Conservation (phyloP, 225 moss, liverwort and hornwort species). For the Neckera pumila region DNA sequence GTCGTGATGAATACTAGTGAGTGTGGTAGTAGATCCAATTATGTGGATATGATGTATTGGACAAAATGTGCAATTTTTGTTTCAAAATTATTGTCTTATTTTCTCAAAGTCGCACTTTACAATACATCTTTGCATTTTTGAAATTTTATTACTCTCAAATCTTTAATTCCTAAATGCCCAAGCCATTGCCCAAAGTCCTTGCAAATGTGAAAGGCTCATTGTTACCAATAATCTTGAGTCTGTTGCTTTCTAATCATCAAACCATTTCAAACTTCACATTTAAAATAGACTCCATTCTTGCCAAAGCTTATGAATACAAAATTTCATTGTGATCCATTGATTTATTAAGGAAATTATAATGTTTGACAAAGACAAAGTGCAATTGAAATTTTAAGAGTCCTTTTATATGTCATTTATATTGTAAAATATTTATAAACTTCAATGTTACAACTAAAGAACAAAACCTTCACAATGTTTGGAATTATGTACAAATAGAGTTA, state of each 20-base stretch:
- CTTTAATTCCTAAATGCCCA: accelerated
- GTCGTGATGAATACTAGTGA: neutral
- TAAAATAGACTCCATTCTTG: neutral
- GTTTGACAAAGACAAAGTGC: neutral
- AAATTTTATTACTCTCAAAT: neutral
- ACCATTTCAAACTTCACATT: neutral
- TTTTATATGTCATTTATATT: neutral
- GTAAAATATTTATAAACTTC: neutral
- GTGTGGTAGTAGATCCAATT: neutral
- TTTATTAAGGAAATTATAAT: neutral
- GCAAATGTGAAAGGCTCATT: neutral
- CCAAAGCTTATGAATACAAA: neutral
- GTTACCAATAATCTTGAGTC: too few relatives aligned
- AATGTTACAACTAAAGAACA: neutral
- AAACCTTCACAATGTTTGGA: neutral
- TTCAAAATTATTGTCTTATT: neutral
- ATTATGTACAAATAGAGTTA: accelerated
- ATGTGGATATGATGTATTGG: neutral
- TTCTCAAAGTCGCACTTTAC: neutral
- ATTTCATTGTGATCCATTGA: neutral
- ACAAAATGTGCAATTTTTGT: too few relatives aligned
- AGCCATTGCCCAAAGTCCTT: neutral
- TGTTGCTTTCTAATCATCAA: neutral
- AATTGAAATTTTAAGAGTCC: neutral
- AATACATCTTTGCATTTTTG: neutral